Conservation (phyloP, 2,329 filamentous ascomycete genomes). For the Colletotrichum sp. region DNA sequence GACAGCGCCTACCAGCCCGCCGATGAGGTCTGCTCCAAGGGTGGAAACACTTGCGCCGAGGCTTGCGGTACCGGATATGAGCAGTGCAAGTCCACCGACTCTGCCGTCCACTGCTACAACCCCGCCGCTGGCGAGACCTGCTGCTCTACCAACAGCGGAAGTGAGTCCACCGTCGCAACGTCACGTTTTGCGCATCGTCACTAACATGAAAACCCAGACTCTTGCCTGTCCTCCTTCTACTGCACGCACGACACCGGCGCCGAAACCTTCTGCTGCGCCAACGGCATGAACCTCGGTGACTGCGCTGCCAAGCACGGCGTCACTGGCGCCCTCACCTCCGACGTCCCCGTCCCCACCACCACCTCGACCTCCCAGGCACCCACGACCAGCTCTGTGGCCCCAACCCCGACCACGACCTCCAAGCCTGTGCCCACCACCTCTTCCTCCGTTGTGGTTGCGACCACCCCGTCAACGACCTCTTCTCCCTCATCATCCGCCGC, state of each 20-base stretch:
- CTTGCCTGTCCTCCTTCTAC: constrained; percentile 66
- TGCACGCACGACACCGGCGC: constrained; percentile 59
- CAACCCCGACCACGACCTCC: constrained; percentile 28
- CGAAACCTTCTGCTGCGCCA: constrained; percentile 66
- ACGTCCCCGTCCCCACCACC: constrained; percentile 44
- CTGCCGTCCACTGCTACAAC: constrained; percentile 64
- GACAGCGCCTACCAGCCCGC: constrained; percentile 54
- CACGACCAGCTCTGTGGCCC: constrained; percentile 25
- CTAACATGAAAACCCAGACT: constrained; percentile 46
- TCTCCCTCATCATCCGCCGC: constrained; percentile 4
- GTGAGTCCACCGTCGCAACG: constrained; percentile 43
- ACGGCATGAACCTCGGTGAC: constrained; percentile 55
- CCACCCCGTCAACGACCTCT: not conserved
- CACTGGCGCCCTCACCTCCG: constrained; percentile 53
- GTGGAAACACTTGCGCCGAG: constrained; percentile 54
- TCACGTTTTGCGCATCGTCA: not conserved
- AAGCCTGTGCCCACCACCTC: not conserved
- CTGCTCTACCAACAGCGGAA: constrained; percentile 62
- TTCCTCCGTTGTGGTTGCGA: not conserved
- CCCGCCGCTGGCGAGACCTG: constrained; percentile 55
- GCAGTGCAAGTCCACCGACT: constrained; percentile 55
- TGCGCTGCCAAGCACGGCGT: constrained; percentile 59
- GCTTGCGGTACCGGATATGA: constrained; percentile 58
- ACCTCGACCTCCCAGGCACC: constrained; percentile 27
- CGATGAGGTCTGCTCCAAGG: constrained; percentile 52